Evolutionary conservation across 257 asterid genomes (phyloP).

Genomic region (Perilla frutescens): DNA sequence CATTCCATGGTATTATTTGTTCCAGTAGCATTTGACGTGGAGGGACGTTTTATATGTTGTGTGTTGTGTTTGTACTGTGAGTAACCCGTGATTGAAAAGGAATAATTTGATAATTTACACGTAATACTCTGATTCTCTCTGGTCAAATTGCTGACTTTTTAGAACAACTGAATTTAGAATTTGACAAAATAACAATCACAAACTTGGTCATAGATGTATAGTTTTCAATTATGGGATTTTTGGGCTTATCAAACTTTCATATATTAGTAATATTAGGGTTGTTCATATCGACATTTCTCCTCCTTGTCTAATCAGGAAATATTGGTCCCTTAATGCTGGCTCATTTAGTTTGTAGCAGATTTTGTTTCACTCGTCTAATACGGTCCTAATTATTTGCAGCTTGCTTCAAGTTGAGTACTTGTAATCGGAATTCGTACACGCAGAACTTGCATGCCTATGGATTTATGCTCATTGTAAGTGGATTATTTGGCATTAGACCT

Average conservation of each 20-base stretch:
- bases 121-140: background rate
- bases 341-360: slow-evolving; percentile 19
- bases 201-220: background rate
- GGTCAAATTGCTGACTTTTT: slow-evolving; percentile 5
- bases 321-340: background rate
- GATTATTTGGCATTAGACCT: slow-evolving; percentile 27
- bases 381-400: slow-evolving; percentile 57
- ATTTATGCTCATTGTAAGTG: slow-evolving; percentile 81
- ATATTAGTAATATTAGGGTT: slow-evolving; percentile 1
- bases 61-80: slow-evolving; percentile 18
- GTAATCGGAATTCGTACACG: slow-evolving; percentile 65
- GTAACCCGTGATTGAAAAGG: slow-evolving; percentile 17
- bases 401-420: slow-evolving; percentile 81
- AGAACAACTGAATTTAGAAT: background rate
- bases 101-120: background rate
- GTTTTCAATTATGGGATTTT: slow-evolving; percentile 20
- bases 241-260: slow-evolving; percentile 6
- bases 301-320: slow-evolving; percentile 23
- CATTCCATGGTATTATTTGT: slow-evolving; percentile 20
- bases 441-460: slow-evolving; percentile 86
- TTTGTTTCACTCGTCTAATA: slow-evolving; percentile 37
- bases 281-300: slow-evolving; percentile 6
- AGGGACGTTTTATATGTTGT: background rate
- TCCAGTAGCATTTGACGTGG: background rate
- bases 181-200: background rate